These are phyloP conservation scores for Eragrostis curvula DNA, from an alignment of 176 grass and related monocot species.

Conservation along the genomic window DNA sequence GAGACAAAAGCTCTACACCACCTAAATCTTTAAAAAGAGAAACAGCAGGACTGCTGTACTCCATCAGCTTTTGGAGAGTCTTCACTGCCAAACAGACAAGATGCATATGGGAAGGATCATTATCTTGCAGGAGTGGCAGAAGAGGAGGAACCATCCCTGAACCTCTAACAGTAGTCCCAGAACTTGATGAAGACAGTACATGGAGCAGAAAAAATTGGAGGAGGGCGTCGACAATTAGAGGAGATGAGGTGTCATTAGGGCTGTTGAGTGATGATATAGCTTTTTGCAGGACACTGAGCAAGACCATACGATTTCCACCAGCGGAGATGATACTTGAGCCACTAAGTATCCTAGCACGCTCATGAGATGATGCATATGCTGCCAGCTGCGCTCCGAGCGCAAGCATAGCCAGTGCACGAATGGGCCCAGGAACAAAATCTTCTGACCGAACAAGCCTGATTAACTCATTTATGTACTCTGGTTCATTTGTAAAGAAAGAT, in stretches of 20 bases:
- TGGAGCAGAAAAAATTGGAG: conserved; percentile 99
- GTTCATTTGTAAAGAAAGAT: conserved; percentile 98
- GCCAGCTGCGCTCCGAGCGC: conserved; percentile 94
- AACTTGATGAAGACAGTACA: conserved; percentile 94
- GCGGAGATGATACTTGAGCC: conserved; percentile 90
- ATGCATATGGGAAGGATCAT: conserved; percentile 80
- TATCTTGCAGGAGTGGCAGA: conserved; percentile 88
- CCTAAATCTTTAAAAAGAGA: conserved; percentile 96
- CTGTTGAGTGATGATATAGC: conserved; percentile 85
- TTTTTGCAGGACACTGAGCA: conserved; percentile 91
- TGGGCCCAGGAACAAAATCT: conserved; percentile 81
- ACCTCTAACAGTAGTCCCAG: conserved; percentile 85
- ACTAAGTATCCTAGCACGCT: conserved; percentile 89
- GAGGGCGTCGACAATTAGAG: conserved; percentile 93
- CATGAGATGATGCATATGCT: conserved; percentile 97
- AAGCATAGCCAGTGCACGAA: conserved; percentile 90
- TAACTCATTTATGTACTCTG: conserved; percentile 96
- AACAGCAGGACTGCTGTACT: conserved; percentile 92
- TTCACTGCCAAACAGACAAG: conserved; percentile 92
- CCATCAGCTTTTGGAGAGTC: conserved; percentile 95
- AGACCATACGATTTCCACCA: conserved; percentile 92
- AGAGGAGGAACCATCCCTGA: conserved; percentile 91
- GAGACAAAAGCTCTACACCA: conserved; percentile 82
- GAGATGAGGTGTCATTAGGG: conserved; percentile 82
- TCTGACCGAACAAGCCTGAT: conserved; percentile 91